phyloP scores from a whole-genome alignment of 164 flowering plant genomes.

The Vitis rupestris region DNA sequence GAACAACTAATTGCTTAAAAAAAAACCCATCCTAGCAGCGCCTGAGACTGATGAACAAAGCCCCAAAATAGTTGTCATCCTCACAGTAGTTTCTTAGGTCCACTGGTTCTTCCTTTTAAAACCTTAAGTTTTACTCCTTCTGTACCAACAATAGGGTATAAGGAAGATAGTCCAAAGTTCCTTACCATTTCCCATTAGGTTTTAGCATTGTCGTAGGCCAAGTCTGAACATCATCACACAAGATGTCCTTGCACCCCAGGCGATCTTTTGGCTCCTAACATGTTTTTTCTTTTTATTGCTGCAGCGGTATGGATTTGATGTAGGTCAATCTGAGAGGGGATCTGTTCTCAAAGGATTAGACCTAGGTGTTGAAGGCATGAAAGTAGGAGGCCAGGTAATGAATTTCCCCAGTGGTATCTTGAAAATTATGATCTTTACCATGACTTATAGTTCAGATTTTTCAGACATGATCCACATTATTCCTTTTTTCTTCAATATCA shows the following conservation, averaged over 20 bases:
- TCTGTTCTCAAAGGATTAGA: constrained; percentile 86
- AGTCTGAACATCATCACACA: not conserved
- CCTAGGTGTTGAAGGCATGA: constrained; percentile 92
- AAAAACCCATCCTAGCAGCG: not conserved
- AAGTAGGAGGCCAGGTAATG: constrained; percentile 91
- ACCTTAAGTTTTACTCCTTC: not conserved
- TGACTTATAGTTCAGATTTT: not conserved
- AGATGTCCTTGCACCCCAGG: not conserved
- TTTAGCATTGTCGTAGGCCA: not conserved
- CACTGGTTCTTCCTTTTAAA: not conserved
- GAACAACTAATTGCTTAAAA: not conserved
- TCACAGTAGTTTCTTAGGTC: not conserved
- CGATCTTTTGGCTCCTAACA: not conserved
- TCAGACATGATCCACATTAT: not conserved
- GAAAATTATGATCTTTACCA: not conserved
- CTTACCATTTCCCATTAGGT: not conserved
- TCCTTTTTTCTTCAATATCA: not conserved
- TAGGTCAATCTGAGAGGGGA: constrained; percentile 92
- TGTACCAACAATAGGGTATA: not conserved
- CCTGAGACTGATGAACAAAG: not conserved
- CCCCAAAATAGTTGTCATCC: not conserved
- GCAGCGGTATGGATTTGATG: constrained; percentile 99
- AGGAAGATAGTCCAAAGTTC: not conserved
- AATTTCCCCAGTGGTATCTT: not conserved
- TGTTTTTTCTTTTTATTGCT: constrained; percentile 12